Percentiles rank a stretch among this genome's conserved stretches.
These are phyloP conservation scores for Daedalea quercina DNA, from an alignment of 768 basidiomycete species.

Conservation along the genomic window DNA sequence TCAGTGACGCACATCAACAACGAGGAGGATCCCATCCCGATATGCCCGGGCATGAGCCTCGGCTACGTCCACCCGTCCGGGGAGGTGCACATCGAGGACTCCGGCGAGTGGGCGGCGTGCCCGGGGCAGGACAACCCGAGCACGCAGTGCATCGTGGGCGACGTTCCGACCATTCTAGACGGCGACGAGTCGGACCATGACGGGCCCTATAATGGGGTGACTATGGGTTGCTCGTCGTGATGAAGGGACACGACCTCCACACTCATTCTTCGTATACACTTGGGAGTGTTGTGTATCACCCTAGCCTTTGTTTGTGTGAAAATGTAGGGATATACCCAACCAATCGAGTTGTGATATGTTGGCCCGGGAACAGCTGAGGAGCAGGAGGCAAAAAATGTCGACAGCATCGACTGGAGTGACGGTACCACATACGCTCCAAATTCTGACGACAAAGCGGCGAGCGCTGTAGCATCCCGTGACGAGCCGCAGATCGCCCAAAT, in stretches of 20 bases:
- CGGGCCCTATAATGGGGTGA: conserved; percentile 21
- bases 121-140: conserved; percentile 57
- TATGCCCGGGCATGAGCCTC: conserved; percentile 23
- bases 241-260: not conserved
- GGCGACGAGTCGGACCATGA: conserved; percentile 40
- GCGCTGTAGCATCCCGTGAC: too few relatives aligned
- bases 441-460: too few relatives aligned
- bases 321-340: too few relatives aligned
- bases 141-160: conserved; percentile 43
- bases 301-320: too few relatives aligned
- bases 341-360: too few relatives aligned
- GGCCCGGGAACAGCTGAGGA: too few relatives aligned
- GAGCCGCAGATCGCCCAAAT: too few relatives aligned
- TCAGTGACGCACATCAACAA: conserved; percentile 52
- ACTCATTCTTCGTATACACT: too few relatives aligned
- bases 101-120: conserved; percentile 48
- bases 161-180: conserved; percentile 45
- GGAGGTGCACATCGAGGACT: conserved; percentile 34
- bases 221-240: conserved; percentile 17
- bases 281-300: too few relatives aligned
- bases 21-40: conserved; percentile 34
- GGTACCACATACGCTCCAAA: too few relatives aligned
- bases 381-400: too few relatives aligned
- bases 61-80: conserved; percentile 41
- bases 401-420: too few relatives aligned